These are phyloP conservation scores for Penicillium silybi DNA, from an alignment of 495 filamentous ascomycete species.

Conservation along the genomic window DNA sequence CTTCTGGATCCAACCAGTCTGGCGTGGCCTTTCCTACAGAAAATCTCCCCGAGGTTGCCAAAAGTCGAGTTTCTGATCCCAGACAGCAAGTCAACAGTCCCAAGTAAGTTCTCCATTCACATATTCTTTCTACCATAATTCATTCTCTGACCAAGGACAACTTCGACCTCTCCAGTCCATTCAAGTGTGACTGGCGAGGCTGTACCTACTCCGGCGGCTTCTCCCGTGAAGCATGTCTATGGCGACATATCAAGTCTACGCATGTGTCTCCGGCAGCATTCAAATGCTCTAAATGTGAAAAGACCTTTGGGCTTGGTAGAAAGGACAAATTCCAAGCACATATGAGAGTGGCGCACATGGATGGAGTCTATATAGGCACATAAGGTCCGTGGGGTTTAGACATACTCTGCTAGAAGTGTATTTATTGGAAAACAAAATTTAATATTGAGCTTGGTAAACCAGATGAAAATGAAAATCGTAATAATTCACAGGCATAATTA, in stretches of 20 bases:
- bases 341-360: constrained; percentile 1
- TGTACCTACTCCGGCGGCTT: constrained; percentile 14
- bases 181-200: constrained; percentile 13
- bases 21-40: too few relatives aligned
- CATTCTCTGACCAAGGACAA: not conserved
- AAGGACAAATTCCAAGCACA: constrained; percentile 16
- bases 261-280: constrained; percentile 14
- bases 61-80: not conserved
- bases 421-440: too few relatives aligned
- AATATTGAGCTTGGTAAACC: too few relatives aligned
- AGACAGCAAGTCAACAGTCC: not conserved
- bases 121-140: too few relatives aligned
- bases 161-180: not conserved
- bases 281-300: constrained; percentile 6
- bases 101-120: not conserved
- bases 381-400: too few relatives aligned
- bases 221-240: constrained; percentile 8
- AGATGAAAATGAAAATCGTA: not conserved
- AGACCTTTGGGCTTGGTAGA: constrained; percentile 7
- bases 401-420: too few relatives aligned
- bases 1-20: too few relatives aligned
- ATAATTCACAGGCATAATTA: not conserved
- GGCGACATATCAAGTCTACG: constrained; percentile 15
- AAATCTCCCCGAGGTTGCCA: too few relatives aligned
- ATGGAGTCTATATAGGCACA: not conserved